Evolutionary conservation across 1,284 basidiomycete genomes (phyloP), one percentile per base, ranked within the genome.

Genomic region (Malassezia arunalokei): DNA sequence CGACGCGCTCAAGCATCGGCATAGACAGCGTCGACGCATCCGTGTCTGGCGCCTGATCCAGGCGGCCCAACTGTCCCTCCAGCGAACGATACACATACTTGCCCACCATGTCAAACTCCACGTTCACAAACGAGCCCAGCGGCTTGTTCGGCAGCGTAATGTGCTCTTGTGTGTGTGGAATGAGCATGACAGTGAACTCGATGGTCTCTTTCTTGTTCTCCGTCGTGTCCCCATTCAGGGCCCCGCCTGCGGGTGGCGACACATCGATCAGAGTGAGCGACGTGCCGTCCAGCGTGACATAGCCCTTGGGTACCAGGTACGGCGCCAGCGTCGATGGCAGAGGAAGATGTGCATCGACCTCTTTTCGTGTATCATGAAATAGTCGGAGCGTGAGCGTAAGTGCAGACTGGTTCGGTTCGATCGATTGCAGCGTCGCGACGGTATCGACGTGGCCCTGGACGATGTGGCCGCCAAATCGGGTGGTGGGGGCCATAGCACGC

Each of bases 231-330:
- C 33, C 33, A 1, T 47, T 50, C 17, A 64, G 53, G 6, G 51
- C 35, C 28, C 69, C 69, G 35, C 69, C 69, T 3, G 54, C 50
- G 9, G 65, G 56, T 5, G 68, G 60, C 1, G 64, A 66, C 27
- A 95, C 87, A 33, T 78, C 77, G 0, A 91, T 96, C 59, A 99
- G 70, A 0, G 92, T 99, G 43, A 99, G 78, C 2, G 89, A 94
- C 2, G 91, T 82, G 17, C 94, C 92, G 73, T 99, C 92, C 59
- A 99, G 82, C 8, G 91, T 83, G 51, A 98, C 79, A 74, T 91
- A 99, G 46, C 92, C 92, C 74, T 99, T 99, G n/a, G 85, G 82
- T 56, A 98, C 86, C 59, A 98, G 77, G 73, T 88, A 94, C 0
- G 81, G 83, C 49, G 89, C 77, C 30, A 87, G 77, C 5, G 80